phyloP scores from a whole-genome alignment of 2,329 filamentous ascomycete genomes.

The Xylariaceae sp. region DNA sequence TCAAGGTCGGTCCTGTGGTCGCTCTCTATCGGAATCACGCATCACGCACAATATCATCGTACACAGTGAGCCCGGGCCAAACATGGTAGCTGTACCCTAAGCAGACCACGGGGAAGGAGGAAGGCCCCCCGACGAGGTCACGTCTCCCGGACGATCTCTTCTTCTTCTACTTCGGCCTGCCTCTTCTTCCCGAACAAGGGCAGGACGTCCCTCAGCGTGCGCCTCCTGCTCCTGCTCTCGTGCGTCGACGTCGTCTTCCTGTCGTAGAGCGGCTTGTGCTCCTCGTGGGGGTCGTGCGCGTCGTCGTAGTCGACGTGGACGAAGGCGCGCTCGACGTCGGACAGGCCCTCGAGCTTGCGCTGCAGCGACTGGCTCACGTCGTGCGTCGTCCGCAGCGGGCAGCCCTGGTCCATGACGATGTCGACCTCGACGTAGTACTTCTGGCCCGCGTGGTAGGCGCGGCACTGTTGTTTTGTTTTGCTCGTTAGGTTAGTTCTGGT shows the following conservation, averaged over 20 bases:
- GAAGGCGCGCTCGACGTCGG: slow-evolving; percentile 35
- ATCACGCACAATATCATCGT: too few relatives aligned
- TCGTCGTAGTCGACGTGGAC: slow-evolving; percentile 39
- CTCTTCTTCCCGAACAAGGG: slow-evolving; percentile 22
- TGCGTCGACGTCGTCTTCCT: too few relatives aligned
- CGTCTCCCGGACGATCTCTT: too few relatives aligned
- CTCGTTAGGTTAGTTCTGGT: slow-evolving; percentile 1
- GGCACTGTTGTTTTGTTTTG: slow-evolving; percentile 36
- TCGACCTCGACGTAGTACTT: slow-evolving; percentile 57
- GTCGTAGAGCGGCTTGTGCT: slow-evolving; percentile 36
- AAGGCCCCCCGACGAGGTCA: too few relatives aligned
- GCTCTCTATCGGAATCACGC: too few relatives aligned
- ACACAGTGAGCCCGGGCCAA: too few relatives aligned
- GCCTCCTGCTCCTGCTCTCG: slow-evolving; percentile 15
- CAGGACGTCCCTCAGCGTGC: slow-evolving; percentile 28
- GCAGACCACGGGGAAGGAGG: too few relatives aligned
- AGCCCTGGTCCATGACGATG: slow-evolving; percentile 49
- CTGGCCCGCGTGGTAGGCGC: slow-evolving; percentile 55
- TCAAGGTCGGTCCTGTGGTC: too few relatives aligned
- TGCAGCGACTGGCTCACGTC: slow-evolving; percentile 54
- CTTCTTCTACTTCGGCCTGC: too few relatives aligned
- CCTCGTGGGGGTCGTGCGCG: slow-evolving; percentile 31
- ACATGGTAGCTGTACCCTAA: too few relatives aligned
- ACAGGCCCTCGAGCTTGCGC: slow-evolving; percentile 47
- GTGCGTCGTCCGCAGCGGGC: slow-evolving; percentile 48